A percentile compares a stretch with the other conserved stretches of the same genome.
Evolutionary conservation across 768 basidiomycete genomes (phyloP).

Genomic region (Hypholoma fasciculare): DNA sequence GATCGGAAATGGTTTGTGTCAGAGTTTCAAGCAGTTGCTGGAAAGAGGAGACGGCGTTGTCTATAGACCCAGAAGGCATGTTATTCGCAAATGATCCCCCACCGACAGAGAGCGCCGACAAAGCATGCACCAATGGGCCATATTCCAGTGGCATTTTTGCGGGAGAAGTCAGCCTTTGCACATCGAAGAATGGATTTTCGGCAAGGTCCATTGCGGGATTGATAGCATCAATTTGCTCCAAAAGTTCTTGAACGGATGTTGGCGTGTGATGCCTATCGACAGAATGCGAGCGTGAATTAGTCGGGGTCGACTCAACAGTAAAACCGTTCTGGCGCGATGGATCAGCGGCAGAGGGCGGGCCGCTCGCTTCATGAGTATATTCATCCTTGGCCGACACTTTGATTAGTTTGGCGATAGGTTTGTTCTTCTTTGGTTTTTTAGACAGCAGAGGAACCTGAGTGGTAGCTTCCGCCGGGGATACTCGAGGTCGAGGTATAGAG

Average conservation of each 20-base stretch:
- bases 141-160: slow-evolving; percentile 83
- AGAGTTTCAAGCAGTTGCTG: slow-evolving; percentile 86
- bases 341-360: slow-evolving; percentile 49
- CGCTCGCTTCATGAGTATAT: slow-evolving; percentile 46
- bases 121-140: slow-evolving; percentile 80
- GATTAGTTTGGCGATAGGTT: slow-evolving; percentile 59
- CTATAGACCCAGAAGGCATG: slow-evolving; percentile 86
- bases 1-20: slow-evolving; percentile 87
- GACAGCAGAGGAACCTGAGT: slow-evolving; percentile 75
- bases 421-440: slow-evolving; percentile 83
- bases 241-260: slow-evolving; percentile 59
- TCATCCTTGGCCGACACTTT: slow-evolving; percentile 59
- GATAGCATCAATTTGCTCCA: slow-evolving; percentile 64
- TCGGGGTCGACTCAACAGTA: slow-evolving; percentile 48
- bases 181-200: slow-evolving; percentile 76
- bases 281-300: slow-evolving; percentile 62
- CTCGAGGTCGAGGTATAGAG: slow-evolving; percentile 13
- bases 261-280: slow-evolving; percentile 47
- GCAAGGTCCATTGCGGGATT: slow-evolving; percentile 66
- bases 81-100: slow-evolving; percentile 83
- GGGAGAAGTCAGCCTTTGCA: slow-evolving; percentile 69
- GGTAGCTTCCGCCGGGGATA: slow-evolving; percentile 29
- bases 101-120: slow-evolving; percentile 84
- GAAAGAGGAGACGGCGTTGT: slow-evolving; percentile 88
- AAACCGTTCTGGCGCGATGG: slow-evolving; percentile 34